phyloP scores from a whole-genome alignment of 1,284 basidiomycete species.

The Tilletia walkeri region DNA sequence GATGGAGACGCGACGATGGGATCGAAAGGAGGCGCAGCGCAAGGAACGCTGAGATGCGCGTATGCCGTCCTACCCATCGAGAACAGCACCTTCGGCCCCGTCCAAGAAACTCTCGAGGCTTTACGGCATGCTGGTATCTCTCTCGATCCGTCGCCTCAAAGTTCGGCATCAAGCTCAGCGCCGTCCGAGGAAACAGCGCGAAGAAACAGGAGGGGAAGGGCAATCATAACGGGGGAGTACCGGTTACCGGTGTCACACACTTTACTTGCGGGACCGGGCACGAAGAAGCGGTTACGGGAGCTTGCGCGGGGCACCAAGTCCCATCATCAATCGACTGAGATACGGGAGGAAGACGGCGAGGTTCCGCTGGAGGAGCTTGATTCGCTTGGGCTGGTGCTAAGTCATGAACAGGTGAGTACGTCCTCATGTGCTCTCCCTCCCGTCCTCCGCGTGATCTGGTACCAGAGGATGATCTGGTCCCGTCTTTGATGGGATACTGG shows the following conservation, averaged over 20 bases:
- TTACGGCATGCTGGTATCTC: background rate
- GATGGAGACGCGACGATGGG: too few relatives aligned
- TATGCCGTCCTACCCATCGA: conserved; percentile 14
- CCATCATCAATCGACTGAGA: too few relatives aligned
- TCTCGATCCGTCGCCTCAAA: background rate
- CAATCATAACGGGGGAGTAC: background rate
- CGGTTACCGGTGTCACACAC: conserved; percentile 10
- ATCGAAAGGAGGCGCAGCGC: background rate
- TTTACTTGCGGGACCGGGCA: background rate
- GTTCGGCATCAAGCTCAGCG: background rate
- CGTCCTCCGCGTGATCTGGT: too few relatives aligned
- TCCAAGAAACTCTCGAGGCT: conserved; percentile 1
- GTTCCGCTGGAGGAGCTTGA: background rate
- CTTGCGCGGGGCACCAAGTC: background rate
- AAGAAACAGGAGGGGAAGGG: background rate
- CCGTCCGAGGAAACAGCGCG: too few relatives aligned
- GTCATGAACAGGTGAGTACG: conserved; percentile 6
- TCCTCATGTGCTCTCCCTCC: too few relatives aligned
- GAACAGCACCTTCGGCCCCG: conserved; percentile 12
- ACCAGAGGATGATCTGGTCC: too few relatives aligned
- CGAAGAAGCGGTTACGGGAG: conserved; percentile 9
- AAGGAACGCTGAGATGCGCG: background rate
- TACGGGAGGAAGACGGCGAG: background rate
- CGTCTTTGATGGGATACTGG: too few relatives aligned
- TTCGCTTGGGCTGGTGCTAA: background rate